Percentiles rank a stretch among this genome's conserved stretches.
phyloP scores from a whole-genome alignment of 768 basidiomycete genomes.

The Naganishia randhawae region DNA sequence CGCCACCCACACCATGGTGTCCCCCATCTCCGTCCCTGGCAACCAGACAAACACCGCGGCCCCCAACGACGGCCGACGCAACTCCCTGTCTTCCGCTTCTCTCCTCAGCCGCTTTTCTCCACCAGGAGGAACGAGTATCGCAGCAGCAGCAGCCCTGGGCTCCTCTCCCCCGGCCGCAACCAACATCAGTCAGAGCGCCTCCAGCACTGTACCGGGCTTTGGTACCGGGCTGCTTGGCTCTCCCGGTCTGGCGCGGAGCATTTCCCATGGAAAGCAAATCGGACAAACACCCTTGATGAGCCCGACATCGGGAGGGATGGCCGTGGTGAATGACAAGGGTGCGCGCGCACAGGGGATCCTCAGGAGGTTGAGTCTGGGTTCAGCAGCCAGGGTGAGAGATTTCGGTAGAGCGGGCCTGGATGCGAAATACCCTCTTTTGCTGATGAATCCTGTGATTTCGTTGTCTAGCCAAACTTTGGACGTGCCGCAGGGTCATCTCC shows the following conservation, averaged over 20 bases:
- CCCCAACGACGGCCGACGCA: slow-evolving; percentile 1
- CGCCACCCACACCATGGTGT: not conserved
- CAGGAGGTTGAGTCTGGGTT: slow-evolving; percentile 11
- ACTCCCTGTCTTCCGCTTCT: not conserved
- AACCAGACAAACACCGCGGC: not conserved
- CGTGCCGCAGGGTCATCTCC: not conserved
- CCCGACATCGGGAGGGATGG: not conserved
- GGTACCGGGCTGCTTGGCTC: slow-evolving; percentile 8
- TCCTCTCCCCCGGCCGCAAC: slow-evolving; percentile 2
- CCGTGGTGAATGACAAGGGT: not conserved
- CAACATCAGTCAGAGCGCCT: slow-evolving; percentile 8
- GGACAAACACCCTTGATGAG: slow-evolving; percentile 15
- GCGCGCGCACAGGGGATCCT: slow-evolving; percentile 6
- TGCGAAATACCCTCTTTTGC: not conserved
- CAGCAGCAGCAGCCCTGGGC: slow-evolving; percentile 17
- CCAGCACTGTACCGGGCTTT: not conserved
- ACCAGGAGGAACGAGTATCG: slow-evolving; percentile 16
- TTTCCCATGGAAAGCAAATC: slow-evolving; percentile 17
- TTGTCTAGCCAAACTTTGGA: slow-evolving; percentile 12
- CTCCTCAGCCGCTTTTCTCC: slow-evolving; percentile 18
- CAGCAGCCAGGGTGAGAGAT: not conserved
- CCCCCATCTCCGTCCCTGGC: slow-evolving; percentile 16
- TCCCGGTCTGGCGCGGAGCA: slow-evolving; percentile 11
- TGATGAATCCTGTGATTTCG: not conserved
- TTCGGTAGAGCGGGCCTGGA: not conserved